Evolutionary conservation across 2,329 filamentous ascomycete species (phyloP).

Genomic region (Gliomastix tumulicola): DNA sequence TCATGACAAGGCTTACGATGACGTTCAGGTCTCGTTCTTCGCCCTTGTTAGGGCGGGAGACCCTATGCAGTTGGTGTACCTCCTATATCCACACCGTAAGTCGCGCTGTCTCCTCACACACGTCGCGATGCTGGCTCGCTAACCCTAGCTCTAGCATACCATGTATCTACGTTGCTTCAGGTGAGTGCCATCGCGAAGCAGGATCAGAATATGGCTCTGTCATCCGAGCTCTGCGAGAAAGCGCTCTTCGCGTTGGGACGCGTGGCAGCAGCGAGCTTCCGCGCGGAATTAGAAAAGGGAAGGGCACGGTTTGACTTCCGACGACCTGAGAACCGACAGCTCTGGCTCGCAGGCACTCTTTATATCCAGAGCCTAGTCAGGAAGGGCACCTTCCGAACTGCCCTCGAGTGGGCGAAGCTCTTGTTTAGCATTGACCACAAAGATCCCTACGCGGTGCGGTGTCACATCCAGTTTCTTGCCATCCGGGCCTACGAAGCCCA

Average conservation of each 20-base stretch:
- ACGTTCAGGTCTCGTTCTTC: slow-evolving; percentile 70
- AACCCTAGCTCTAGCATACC: slow-evolving; percentile 53
- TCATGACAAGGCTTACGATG: slow-evolving; percentile 68
- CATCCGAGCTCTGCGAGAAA: slow-evolving; percentile 82
- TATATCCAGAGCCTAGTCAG: slow-evolving; percentile 81
- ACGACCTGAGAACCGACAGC: slow-evolving; percentile 81
- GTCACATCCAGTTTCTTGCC: slow-evolving; percentile 78
- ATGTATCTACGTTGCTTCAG: slow-evolving; percentile 88
- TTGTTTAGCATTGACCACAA: slow-evolving; percentile 66
- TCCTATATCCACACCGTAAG: slow-evolving; percentile 44
- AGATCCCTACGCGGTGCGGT: slow-evolving; percentile 78
- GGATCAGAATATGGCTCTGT: slow-evolving; percentile 78
- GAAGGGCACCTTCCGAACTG: slow-evolving; percentile 90
- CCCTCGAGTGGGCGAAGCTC: slow-evolving; percentile 88
- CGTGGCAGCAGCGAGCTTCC: slow-evolving; percentile 76
- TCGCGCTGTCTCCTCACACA: slow-evolving; percentile 4
- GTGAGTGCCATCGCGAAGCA: slow-evolving; percentile 89
- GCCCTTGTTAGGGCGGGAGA: slow-evolving; percentile 76
- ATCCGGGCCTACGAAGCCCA: slow-evolving; percentile 72
- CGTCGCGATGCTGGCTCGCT: neutral
- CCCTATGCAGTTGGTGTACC: slow-evolving; percentile 71
- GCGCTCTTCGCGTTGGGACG: slow-evolving; percentile 92
- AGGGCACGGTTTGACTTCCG: slow-evolving; percentile 75
- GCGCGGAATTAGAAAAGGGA: slow-evolving; percentile 67
- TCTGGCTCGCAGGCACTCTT: slow-evolving; percentile 84